Base-by-base conservation (phyloP, 1,284 basidiomycete genomes). In the Puccinia sorghi region DNA sequence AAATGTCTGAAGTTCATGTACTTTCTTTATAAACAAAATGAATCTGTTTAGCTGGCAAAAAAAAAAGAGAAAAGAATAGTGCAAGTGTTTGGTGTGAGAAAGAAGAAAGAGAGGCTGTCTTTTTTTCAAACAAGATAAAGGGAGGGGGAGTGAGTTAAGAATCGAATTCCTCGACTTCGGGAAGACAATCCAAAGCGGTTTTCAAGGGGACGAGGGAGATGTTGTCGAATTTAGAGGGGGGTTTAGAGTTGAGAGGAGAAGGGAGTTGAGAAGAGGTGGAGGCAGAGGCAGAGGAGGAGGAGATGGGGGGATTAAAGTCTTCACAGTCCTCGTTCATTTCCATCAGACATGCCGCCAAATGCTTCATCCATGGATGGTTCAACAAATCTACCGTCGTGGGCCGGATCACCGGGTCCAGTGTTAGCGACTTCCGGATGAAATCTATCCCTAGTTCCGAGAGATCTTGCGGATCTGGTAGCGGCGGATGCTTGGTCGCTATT, bases 401-500 rank as follows among this genome's bases (percentile, higher is more conserved):
- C 61, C 97, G 89, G 80, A 89, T 86, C 83, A 91, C 87, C 0
- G 96, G 90, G 83, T 97, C 93, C 79, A 99, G 92, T 12, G 89
- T 93, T 46, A 99, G 86, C 85, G 96, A 98, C 82, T 91, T 90
- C 79, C 93, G 90, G 84, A 98, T 94, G 85, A 99, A 99, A 84
- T 91, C 91, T 84, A 98, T 96, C 39, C 97, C 97, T 64, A 92
- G 84, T 56, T 91, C 90, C 82, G 93, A 92, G 54, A 99, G 89
- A 85, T 99, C 93, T 71, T 90, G 89, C 3, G 92, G 89, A 80
- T 97, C 94, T 1, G 97, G 97, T 15, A 99, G 86, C 2, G 94
- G 95, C 9, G 97, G 97, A 83, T 97, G 94, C 83, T 99, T 93
- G 8, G 94, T 96, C 1, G 96, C 93, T 79, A 98, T 94, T 72